Base-by-base conservation (phyloP, 1,139 yeast species). In the Sugiyamaella sp. region DNA sequence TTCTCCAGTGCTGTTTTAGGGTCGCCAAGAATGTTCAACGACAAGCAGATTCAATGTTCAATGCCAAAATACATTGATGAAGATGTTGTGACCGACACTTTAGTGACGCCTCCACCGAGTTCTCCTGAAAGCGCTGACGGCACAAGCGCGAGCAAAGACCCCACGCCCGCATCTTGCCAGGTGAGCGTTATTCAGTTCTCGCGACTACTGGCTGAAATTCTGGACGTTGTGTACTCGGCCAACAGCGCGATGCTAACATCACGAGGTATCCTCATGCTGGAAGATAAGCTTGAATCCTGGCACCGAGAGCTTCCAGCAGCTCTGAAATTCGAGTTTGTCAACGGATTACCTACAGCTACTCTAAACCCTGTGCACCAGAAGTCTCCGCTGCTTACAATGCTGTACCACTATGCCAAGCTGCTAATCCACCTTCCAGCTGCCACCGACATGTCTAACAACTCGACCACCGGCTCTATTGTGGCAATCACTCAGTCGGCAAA, bases 31-130 rank as follows among this genome's bases (percentile, higher is more conserved):
- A 71, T 89, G 49, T 70, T 89, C 40, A 85, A 86, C 64, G 96
- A 88, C 67, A 81, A 81, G 63, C 95, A 88, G 66, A 82, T 89
- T 50, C 95, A 89, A 68, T 89, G 96, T 74, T 91, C 93, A 0
- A 71, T 86, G 64, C 96, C 97, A 0, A 80, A 86, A 46, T 77
- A 85, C 24, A 82, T 85, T 51, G 84, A 82, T 58, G 78, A 77
- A 52, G 79, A 78, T 53, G 68, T 64, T 46, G 66, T 60, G 52
- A 91, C 91, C 54, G 85, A 84, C 63, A 90, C 85, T 3, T 74
- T 84, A 40, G 79, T 79, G 52, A 74, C 80, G 45, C 82, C 91
- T 0, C 74, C 86, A 56, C 79, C 84, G 21, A 71, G 84, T 16
- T 84, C 60, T n/a, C 53, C 54, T 8, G 54, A 56, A 14, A 49